These are phyloP conservation scores for Podaxis sp. DNA, from an alignment of 768 basidiomycete species.

Conservation along the genomic window DNA sequence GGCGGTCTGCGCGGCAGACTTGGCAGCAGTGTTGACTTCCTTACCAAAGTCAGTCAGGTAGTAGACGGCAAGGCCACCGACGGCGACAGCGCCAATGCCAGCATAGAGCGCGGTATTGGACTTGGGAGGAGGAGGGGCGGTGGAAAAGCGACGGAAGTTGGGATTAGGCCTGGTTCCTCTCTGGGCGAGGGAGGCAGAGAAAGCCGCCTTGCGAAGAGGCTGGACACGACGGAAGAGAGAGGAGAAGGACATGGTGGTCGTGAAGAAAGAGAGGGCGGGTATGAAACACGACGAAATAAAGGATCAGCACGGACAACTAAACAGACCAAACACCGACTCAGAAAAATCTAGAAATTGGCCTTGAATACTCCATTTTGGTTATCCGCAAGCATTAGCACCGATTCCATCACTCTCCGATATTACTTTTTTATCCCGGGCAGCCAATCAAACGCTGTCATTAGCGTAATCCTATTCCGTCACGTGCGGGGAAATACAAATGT, in stretches of 20 bases:
- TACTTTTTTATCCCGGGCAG: neutral
- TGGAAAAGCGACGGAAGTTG: slow-evolving; percentile 54
- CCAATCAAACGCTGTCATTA: neutral
- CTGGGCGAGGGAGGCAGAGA: slow-evolving; percentile 5
- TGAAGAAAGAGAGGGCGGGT: slow-evolving; percentile 19
- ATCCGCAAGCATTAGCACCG: neutral
- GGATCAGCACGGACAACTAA: neutral
- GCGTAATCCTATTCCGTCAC: neutral
- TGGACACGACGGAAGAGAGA: slow-evolving; percentile 46
- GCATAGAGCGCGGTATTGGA: slow-evolving; percentile 59
- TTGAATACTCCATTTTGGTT: neutral
- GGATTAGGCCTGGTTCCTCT: slow-evolving; percentile 20
- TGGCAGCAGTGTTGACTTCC: slow-evolving; percentile 53
- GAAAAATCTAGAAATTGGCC: slow-evolving; percentile 1
- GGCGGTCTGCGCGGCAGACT: slow-evolving; percentile 59
- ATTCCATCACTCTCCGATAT: neutral
- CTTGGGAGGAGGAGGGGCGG: slow-evolving; percentile 48
- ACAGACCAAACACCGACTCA: neutral
- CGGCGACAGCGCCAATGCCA: slow-evolving; percentile 60
- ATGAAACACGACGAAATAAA: neutral
- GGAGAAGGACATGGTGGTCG: slow-evolving; percentile 54
- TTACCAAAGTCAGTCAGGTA: slow-evolving; percentile 53
- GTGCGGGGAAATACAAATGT: neutral
- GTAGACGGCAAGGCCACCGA: slow-evolving; percentile 63
- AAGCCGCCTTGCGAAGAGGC: slow-evolving; percentile 20